phyloP scores from a whole-genome alignment of 1,139 yeast genomes.

The Debaryomyces sp. region DNA sequence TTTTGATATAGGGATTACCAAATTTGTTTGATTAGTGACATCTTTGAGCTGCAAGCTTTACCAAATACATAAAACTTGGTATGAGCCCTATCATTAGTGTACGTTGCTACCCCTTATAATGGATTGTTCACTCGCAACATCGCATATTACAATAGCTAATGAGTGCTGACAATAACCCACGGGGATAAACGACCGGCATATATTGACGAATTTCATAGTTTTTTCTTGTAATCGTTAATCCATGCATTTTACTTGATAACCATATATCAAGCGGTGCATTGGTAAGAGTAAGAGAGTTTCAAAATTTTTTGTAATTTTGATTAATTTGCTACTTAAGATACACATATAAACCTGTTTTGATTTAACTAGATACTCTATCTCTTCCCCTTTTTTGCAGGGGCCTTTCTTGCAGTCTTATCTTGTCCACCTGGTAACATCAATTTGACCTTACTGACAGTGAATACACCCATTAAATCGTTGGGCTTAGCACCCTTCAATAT shows the following conservation, averaged over 20 bases:
- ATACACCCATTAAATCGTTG: conserved; percentile 40
- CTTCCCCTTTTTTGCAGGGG: background rate
- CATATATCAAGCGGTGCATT: background rate
- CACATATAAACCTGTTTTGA: background rate
- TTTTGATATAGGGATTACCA: background rate
- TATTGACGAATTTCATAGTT: background rate
- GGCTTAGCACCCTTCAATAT: conserved; percentile 60
- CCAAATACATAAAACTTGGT: background rate
- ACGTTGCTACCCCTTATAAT: background rate
- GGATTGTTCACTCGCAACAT: background rate
- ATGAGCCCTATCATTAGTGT: background rate
- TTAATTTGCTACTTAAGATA: background rate
- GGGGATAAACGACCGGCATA: background rate
- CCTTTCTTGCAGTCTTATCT: conserved; percentile 4
- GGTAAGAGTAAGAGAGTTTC: no score
- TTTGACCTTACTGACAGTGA: conserved; percentile 45
- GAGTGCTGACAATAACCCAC: background rate
- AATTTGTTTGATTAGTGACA: background rate
- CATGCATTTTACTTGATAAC: background rate
- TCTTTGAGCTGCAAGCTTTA: background rate
- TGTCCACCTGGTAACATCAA: conserved; percentile 36
- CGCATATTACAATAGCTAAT: background rate
- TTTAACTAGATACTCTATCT: background rate
- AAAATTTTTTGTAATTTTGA: background rate
- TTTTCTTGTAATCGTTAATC: background rate